These are phyloP conservation scores for Rhodotorula sphaerocarpa DNA, from an alignment of 768 basidiomycete species.

Conservation along the genomic window DNA sequence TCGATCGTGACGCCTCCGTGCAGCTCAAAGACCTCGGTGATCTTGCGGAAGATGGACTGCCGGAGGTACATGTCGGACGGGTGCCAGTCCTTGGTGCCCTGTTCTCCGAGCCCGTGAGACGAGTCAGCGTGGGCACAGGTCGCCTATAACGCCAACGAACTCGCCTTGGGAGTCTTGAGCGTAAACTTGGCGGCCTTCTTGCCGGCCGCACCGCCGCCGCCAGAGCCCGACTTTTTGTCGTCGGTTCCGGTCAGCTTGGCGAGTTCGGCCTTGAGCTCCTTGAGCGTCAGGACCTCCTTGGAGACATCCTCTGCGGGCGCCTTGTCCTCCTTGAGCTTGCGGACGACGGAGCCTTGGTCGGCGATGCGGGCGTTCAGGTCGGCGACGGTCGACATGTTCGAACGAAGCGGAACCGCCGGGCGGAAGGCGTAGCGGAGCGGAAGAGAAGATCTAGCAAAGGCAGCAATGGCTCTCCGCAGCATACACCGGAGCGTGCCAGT, in stretches of 20 bases:
- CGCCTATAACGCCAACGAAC: conserved; percentile 35
- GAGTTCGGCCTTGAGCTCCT: conserved; percentile 42
- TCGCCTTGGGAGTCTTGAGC: conserved; percentile 89
- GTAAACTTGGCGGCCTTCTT: conserved; percentile 49
- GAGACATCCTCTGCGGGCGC: conserved; percentile 4
- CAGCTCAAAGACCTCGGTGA: conserved; percentile 76
- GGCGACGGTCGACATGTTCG: conserved; percentile 22
- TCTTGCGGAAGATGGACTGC: conserved; percentile 75
- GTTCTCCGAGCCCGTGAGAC: not conserved
- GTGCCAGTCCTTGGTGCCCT: conserved; percentile 94
- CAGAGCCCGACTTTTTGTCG: conserved; percentile 49
- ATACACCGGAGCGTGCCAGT: not conserved
- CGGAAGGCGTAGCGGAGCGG: too few species aligned
- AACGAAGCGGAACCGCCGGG: too few species aligned
- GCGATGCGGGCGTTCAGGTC: conserved; percentile 29
- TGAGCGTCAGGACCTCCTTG: conserved; percentile 17
- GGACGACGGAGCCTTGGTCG: conserved; percentile 28
- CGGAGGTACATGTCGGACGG: conserved; percentile 87
- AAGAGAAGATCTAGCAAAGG: not conserved
- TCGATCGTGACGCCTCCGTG: conserved; percentile 89
- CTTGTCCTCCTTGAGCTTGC: conserved; percentile 35
- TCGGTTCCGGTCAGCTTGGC: conserved; percentile 46
- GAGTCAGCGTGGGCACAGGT: not conserved
- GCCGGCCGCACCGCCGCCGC: not conserved
- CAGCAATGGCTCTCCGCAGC: not conserved